Base-by-base conservation (phyloP, 2,329 filamentous ascomycete genomes). In the Clarireedia homoeocarpa region DNA sequence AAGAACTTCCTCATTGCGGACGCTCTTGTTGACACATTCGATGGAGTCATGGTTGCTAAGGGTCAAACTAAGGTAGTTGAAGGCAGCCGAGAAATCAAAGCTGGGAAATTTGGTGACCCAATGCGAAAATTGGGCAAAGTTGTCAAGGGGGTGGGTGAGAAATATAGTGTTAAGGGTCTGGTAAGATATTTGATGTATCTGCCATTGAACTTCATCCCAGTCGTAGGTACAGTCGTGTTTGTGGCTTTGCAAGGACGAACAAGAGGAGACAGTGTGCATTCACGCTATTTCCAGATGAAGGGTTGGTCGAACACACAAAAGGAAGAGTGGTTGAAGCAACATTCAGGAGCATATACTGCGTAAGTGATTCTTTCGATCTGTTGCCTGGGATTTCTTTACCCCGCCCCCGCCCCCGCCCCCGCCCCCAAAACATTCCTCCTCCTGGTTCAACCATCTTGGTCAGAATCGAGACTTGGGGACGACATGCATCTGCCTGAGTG, bases 171-270 rank as follows among this genome's bases (percentile, higher is more conserved):
- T 27, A 81, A 76, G 65, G 83, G 85, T 6, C 71, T 96, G 46
- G 74, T 96, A 40, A 78, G 89, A 44, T 70, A 69, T 55, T 36
- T 66, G 61, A 81, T 96, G 73, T 94, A 95, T 69, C 77, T 96
- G 44, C 91, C 92, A 10, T 78, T 97, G 59, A 97, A 96, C 74
- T 91, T 96, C 69, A 91, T 97, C 52, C 92, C 92, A 0, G 79
- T 96, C 0, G 82, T 96, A 17, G 92, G 92, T 5, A 96, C 91
- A 0, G 74, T 84, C 6, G 74, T 91, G 4, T 97, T 95, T 71
- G 79, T 96, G 36, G 70, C 87, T 27, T 69, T 95, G 15, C 90
- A 96, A 71, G 87, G 86, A 71, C 71, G 71, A 56, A 48, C 47
- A 9, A 57, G 66, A 44, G 66, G 66, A 23, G 59, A 64, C 9